phyloP scores from a whole-genome alignment of 805 yeast species.

The Pichia californica region DNA sequence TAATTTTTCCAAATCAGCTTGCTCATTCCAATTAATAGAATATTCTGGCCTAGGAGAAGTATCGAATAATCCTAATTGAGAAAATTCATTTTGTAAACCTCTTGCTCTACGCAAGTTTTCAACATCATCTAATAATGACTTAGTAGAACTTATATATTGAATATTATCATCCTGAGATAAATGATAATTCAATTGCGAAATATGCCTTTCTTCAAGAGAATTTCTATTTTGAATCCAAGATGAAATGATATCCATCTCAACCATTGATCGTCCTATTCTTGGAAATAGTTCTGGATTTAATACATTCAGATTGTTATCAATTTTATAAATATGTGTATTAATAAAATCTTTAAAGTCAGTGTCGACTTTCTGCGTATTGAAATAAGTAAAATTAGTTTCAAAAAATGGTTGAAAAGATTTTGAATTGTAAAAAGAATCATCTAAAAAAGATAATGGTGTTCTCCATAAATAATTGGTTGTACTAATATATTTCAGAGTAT shows the following conservation, averaged over 20 bases:
- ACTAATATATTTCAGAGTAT: constrained; percentile 75
- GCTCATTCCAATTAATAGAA: constrained; percentile 36
- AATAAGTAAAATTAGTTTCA: constrained; percentile 18
- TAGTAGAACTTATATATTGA: constrained; percentile 39
- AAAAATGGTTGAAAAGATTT: constrained; percentile 17
- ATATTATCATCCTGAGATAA: too few relatives aligned
- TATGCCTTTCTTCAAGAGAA: constrained; percentile 35
- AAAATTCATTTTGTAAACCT: constrained; percentile 27
- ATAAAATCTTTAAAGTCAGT: constrained; percentile 31
- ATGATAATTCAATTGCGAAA: constrained; percentile 39
- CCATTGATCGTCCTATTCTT: constrained; percentile 53
- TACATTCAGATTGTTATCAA: constrained; percentile 20
- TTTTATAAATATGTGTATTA: constrained; percentile 13
- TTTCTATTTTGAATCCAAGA: constrained; percentile 53
- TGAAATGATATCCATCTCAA: constrained; percentile 69
- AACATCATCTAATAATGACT: constrained; percentile 55
- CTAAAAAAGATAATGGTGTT: constrained; percentile 36
- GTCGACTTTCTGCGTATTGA: constrained; percentile 24
- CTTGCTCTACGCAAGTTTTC: constrained; percentile 40
- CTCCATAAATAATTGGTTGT: constrained; percentile 46
- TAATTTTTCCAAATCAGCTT: constrained; percentile 30
- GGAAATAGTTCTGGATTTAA: constrained; percentile 30
- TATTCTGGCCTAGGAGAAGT: constrained; percentile 20
- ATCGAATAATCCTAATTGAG: constrained; percentile 23
- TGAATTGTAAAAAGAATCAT: not conserved